Percentiles rank a stretch among this genome's conserved stretches.
phyloP scores from a whole-genome alignment of 2,329 filamentous ascomycete genomes.

The Cucurbitaria berberidis region DNA sequence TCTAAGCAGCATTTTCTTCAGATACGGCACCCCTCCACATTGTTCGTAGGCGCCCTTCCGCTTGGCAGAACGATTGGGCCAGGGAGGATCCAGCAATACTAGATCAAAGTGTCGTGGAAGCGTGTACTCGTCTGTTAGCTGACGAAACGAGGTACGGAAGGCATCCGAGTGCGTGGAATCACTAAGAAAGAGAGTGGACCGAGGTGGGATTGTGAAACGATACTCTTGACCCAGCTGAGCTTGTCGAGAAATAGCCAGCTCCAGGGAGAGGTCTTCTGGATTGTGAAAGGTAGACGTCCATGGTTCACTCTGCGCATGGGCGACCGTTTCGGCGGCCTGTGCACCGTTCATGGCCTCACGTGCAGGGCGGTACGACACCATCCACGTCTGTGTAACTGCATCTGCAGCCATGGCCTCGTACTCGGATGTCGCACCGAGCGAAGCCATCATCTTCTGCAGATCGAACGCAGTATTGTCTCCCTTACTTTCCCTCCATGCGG shows the following conservation, averaged over 20 bases:
- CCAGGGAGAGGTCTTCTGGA: slow-evolving; percentile 26
- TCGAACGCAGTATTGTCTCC: slow-evolving; percentile 34
- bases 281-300: slow-evolving; percentile 43
- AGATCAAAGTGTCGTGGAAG: slow-evolving; percentile 65
- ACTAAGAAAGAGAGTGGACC: slow-evolving; percentile 59
- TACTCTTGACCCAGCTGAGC: slow-evolving; percentile 20
- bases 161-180: slow-evolving; percentile 45
- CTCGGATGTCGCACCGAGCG: slow-evolving; percentile 32
- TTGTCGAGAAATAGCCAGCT: slow-evolving; percentile 28
- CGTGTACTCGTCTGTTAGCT: slow-evolving; percentile 47
- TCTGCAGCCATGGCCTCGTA: slow-evolving; percentile 22
- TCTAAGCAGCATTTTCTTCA: slow-evolving; percentile 49
- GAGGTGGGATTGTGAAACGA: slow-evolving; percentile 56
- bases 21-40: slow-evolving; percentile 54
- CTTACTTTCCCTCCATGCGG: slow-evolving; percentile 27
- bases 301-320: slow-evolving; percentile 21
- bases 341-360: slow-evolving; percentile 15
- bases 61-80: slow-evolving; percentile 78
- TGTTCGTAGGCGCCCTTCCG: slow-evolving; percentile 61
- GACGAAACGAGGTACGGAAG: slow-evolving; percentile 48
- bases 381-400: slow-evolving; percentile 29
- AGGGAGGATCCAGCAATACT: slow-evolving; percentile 77
- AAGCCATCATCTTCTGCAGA: slow-evolving; percentile 46
- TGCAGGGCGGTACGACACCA: slow-evolving; percentile 32
- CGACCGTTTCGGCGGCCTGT: slow-evolving; percentile 12